These are phyloP conservation scores for Salix koriyanagi DNA, from an alignment of 345 rosid genomes.

Conservation along the genomic window DNA sequence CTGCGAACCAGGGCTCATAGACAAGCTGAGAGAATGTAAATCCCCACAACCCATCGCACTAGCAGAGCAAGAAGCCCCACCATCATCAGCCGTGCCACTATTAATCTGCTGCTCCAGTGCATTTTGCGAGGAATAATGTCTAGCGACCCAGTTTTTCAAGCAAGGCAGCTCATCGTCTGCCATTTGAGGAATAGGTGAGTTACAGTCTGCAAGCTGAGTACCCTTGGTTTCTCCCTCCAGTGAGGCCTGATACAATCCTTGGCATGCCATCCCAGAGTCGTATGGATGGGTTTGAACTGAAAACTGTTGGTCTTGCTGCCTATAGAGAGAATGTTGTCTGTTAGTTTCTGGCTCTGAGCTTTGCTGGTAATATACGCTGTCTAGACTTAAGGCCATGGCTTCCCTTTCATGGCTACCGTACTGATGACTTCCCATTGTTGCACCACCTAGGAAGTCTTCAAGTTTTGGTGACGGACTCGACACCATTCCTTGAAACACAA, in stretches of 20 bases:
- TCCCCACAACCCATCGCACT: slow-evolving; percentile 63
- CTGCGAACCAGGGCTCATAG: slow-evolving; percentile 96
- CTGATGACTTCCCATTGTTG: slow-evolving; percentile 70
- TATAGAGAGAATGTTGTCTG: slow-evolving; percentile 30
- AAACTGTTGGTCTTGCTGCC: slow-evolving; percentile 23
- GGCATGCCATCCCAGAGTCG: slow-evolving; percentile 17
- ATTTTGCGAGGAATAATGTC: slow-evolving; percentile 39
- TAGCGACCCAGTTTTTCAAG: slow-evolving; percentile 40
- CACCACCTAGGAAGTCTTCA: slow-evolving; percentile 82
- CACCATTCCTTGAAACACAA: slow-evolving; percentile 15
- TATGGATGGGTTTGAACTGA: slow-evolving; percentile 27
- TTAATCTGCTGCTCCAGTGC: slow-evolving; percentile 46
- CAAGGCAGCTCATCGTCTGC: slow-evolving; percentile 32
- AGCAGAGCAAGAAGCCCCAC: slow-evolving; percentile 37
- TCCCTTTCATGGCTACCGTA: slow-evolving; percentile 51
- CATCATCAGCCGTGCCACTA: slow-evolving; percentile 34
- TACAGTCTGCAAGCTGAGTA: slow-evolving; percentile 31
- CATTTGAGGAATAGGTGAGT: slow-evolving; percentile 38
- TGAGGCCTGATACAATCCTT: too few species aligned
- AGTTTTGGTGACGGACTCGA: slow-evolving; percentile 67
- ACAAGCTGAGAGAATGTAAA: slow-evolving; percentile 82
- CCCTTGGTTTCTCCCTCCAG: too few species aligned
- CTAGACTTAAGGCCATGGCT: slow-evolving; percentile 74
- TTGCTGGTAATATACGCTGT: slow-evolving; percentile 55
- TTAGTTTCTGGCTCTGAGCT: slow-evolving; percentile 33